phyloP scores from a whole-genome alignment of 495 filamentous ascomycete species.

The Pseudevernia furfuracea region DNA sequence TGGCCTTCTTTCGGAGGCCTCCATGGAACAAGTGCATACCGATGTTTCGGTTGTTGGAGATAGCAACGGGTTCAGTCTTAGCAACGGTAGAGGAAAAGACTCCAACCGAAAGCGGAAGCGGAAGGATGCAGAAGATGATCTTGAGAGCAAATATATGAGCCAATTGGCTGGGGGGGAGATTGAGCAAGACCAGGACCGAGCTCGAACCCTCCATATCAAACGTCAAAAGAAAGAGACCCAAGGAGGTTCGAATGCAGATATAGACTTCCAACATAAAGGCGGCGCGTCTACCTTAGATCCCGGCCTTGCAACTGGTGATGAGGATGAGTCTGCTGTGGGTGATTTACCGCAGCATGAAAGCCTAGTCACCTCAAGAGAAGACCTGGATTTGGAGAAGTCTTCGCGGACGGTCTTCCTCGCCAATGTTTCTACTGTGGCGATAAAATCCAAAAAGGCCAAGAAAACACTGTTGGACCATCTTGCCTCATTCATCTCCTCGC shows the following conservation, averaged over 20 bases:
- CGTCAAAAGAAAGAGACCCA: constrained; percentile 18
- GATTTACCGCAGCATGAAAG: constrained; percentile 52
- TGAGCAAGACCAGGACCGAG: constrained; percentile 41
- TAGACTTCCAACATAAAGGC: constrained; percentile 27
- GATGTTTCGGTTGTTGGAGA: neutral
- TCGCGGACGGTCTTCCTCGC: constrained; percentile 86
- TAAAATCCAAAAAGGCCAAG: constrained; percentile 71
- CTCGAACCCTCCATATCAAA: constrained; percentile 14
- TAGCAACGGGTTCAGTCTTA: no score
- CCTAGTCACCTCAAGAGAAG: constrained; percentile 33
- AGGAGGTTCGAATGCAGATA: neutral
- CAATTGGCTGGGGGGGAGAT: constrained; percentile 55
- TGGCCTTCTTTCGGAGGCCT: neutral
- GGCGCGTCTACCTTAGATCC: constrained; percentile 10
- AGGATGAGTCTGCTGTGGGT: constrained; percentile 18
- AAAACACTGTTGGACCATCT: constrained; percentile 67
- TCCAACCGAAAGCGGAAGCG: constrained; percentile 72
- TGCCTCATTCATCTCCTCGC: constrained; percentile 44
- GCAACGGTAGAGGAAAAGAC: neutral
- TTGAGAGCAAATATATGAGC: constrained; percentile 76
- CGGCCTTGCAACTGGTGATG: constrained; percentile 19
- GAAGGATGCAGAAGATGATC: constrained; percentile 57
- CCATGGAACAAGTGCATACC: neutral
- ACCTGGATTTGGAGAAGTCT: constrained; percentile 69
- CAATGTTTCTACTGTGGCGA: constrained; percentile 76